Evolutionary conservation across 257 asterid genomes (phyloP).

Genomic region (Capsicum baccatum): DNA sequence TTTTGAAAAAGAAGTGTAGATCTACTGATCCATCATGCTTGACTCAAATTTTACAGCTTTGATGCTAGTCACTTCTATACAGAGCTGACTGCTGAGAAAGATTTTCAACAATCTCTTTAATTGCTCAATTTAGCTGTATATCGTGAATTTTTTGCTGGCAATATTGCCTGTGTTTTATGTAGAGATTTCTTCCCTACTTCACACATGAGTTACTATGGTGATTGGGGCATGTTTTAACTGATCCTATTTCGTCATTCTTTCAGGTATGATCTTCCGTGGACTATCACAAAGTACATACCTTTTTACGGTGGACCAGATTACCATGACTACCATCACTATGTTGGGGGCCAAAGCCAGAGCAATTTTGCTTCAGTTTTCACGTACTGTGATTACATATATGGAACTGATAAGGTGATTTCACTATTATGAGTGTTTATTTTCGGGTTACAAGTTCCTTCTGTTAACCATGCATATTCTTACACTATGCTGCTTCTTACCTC

Average conservation of each 20-base stretch:
- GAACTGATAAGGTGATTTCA: constrained; percentile 88
- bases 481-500: constrained; percentile 31
- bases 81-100: background rate
- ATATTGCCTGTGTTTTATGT: background rate
- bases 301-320: constrained; percentile 97
- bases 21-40: background rate
- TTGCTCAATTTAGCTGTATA: background rate
- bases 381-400: constrained; percentile 91
- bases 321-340: constrained; percentile 99
- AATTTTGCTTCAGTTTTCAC: constrained; percentile 98
- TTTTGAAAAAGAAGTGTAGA: background rate
- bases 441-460: background rate
- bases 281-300: constrained; percentile 84
- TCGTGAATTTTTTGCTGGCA: background rate
- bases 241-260: constrained; percentile 14
- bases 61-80: background rate
- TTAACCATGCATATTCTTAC: constrained; percentile 23
- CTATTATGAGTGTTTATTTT: background rate
- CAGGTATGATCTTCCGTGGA: constrained; percentile 98
- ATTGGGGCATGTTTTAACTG: constrained; percentile 14
- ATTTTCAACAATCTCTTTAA: background rate
- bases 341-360: constrained; percentile 96
- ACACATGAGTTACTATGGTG: background rate
- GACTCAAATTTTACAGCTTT: background rate
- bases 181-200: constrained; percentile 16